A percentile compares a stretch with the other conserved stretches of the same genome.
phyloP scores from a whole-genome alignment of 805 yeast genomes.

The Ogataea siamensis region DNA sequence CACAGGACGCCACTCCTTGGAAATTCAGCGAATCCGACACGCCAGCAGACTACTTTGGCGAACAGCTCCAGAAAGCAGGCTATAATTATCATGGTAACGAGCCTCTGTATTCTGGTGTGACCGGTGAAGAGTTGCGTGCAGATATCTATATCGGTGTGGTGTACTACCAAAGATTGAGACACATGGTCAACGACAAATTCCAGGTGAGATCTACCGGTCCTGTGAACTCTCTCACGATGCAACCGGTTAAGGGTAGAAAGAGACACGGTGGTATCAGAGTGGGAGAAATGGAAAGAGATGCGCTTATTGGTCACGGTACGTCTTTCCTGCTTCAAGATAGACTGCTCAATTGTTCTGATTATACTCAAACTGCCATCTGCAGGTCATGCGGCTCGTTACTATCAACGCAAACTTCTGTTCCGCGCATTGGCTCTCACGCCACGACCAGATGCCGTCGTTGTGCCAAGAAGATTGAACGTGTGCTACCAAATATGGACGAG shows the following conservation, averaged over 20 bases:
- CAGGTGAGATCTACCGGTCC: conserved; percentile 99
- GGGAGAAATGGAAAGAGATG: conserved; percentile 99
- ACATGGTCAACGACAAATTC: conserved; percentile 99
- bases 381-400: conserved; percentile 90
- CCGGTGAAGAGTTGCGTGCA: conserved; percentile 95
- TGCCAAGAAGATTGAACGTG: conserved; percentile 65
- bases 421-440: conserved; percentile 81
- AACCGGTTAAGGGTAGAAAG: conserved; percentile 99
- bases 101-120: conserved; percentile 98
- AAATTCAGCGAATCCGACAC: conserved; percentile 86
- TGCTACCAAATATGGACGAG: conserved; percentile 56
- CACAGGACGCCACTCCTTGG: conserved; percentile 98
- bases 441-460: conserved; percentile 88
- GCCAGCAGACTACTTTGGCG: conserved; percentile 97
- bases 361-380: conserved; percentile 87
- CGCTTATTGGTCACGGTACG: conserved; percentile 97
- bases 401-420: conserved; percentile 87
- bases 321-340: conserved; percentile 94
- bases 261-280: conserved; percentile 99
- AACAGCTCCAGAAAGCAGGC: conserved; percentile 82
- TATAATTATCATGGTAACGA: conserved; percentile 98
- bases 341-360: conserved; percentile 90
- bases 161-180: conserved; percentile 96
- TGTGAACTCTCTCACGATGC: conserved; percentile 95
- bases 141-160: conserved; percentile 97